Percentiles rank a stretch among this genome's conserved stretches.
Conservation (phyloP, 495 filamentous ascomycete genomes). For the Aspergillus heteromorphus region DNA sequence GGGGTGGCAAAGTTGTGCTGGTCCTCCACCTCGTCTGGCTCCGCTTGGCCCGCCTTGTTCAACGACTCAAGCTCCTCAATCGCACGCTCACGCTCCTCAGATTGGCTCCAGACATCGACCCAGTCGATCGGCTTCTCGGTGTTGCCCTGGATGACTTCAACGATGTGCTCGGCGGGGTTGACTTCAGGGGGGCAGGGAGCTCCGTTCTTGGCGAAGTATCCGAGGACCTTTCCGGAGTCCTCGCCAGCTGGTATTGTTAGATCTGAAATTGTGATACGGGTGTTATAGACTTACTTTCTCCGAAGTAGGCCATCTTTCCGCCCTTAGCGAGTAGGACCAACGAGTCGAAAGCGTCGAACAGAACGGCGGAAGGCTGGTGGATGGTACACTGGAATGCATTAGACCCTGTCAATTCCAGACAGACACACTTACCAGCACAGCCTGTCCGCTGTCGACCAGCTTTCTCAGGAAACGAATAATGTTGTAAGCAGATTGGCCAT, state of each 20-base stretch:
- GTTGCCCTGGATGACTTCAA: conserved; percentile 42
- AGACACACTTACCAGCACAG: conserved; percentile 52
- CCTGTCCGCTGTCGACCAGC: conserved; percentile 75
- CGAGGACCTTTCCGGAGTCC: conserved; percentile 51
- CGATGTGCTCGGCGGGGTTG: conserved; percentile 57
- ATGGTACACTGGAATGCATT: conserved; percentile 60
- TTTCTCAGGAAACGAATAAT: conserved; percentile 77
- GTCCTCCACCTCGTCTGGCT: conserved; percentile 36
- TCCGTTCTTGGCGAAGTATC: conserved; percentile 49
- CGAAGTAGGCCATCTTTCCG: conserved; percentile 52
- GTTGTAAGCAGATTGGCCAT: conserved; percentile 57
- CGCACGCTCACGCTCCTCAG: conserved; percentile 54
- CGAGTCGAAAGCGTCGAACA: conserved; percentile 48
- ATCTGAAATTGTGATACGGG: not conserved
- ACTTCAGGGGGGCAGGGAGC: conserved; percentile 42
- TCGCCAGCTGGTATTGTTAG: conserved; percentile 51
- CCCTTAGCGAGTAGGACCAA: conserved; percentile 47
- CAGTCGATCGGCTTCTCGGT: conserved; percentile 35
- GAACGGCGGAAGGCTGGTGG: conserved; percentile 78
- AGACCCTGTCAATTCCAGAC: not conserved
- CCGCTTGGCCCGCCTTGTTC: conserved; percentile 38
- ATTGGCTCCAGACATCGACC: conserved; percentile 47
- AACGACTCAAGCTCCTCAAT: conserved; percentile 59
- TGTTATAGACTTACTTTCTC: conserved; percentile 42
- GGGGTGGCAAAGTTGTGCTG: conserved; percentile 44